Evolutionary conservation across 345 rosid species (phyloP), one percentile per base, ranked within the genome.

Genomic region (Corchorus olitorius): DNA sequence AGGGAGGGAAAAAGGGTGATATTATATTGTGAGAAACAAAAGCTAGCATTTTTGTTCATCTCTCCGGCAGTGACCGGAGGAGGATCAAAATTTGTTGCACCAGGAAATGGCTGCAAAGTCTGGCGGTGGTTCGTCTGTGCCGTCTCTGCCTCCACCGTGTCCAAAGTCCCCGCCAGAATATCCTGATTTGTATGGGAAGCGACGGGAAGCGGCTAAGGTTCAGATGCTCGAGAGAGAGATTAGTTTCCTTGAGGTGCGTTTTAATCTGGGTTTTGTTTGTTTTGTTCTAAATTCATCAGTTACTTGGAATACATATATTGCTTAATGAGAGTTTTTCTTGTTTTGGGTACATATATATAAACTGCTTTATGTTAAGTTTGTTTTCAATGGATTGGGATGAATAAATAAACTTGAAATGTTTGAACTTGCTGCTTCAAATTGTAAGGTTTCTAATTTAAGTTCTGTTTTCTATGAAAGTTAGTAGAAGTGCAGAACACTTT

Each of bases 101-200:
- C 72, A 15, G 46, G 41, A 43, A 75, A 91, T 89, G 92, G 90
- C 87, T 67, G 80, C 78, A 69, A 81, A 78, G 81, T 62, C 84
- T 33, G 85, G 82, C 39, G 65, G 69, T 20, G 77, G 78, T 75
- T 79, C 84, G 4, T 64, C 81, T 50, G 77, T 83, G 37, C 76
- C 84, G 52, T 79, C 89, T 10, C 75, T 88, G 45, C 92, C 91
- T 19, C 93, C 89, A 56, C 99, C 99, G 5, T 78, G 86, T 61
- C 99, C 98, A 0, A 93, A 89, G 83, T 91, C 98, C 54, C 99
- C 98, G 72, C 99, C 98, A 76, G 85, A 83, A 78, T 95, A 92
- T 84, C 99, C 99, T 20, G 98, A 95, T 86, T 92, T 95, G 88
- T 95, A 89, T 73, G 97, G 99, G 19, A 93, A 87, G 76, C 88